Evolutionary conservation across 768 basidiomycete genomes (phyloP), one percentile per base, ranked within the genome.

Genomic region (Arthromyces matolae): DNA sequence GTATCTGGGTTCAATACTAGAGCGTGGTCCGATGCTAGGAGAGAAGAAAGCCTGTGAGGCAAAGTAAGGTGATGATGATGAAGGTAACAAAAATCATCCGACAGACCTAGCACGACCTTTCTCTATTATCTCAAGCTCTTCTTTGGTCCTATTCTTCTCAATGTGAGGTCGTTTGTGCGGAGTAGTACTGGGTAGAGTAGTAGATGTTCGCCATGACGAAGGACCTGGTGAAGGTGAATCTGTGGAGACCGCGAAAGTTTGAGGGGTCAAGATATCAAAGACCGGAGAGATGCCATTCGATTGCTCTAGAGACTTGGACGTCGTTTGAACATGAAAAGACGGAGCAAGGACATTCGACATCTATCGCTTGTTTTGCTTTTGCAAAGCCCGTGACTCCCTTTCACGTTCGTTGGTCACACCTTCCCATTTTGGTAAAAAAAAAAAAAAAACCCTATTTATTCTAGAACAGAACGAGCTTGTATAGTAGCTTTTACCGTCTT

Each of bases 11-110:
- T 73, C 41, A 80, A 56, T 13, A 78, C 78, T 13, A 73, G 66
- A 32, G 71, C 67, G 45, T 89, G 88, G 63, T 92, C 89, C 28
- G 73, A 66, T 1, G 75, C 75, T 41, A 89, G 69, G 54, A 75
- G 74, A 19, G 75, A 61, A 49, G 74, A 68, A 52, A 87, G 69
- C 54, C 84, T 86, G 23, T 36, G 40, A 28, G 41, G 31, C 29
- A 16, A 40, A 38, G 29, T 34, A 39, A 23, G 45, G 28, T 14
- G 19, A 27, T 40, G 16, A 38, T 27, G 18, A 46, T n/a, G n/a
- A n/a, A n/a, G n/a, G n/a, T n/a, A n/a, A n/a, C n/a, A n/a, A n/a
- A n/a, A n/a, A n/a, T n/a, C n/a, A n/a, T n/a, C n/a, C n/a, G n/a
- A n/a, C n/a, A 22, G 41, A 80, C 85, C 79, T 78, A 25, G 69